Conservation (phyloP, 2,329 filamentous ascomycete genomes). For the Penicillium sp. region DNA sequence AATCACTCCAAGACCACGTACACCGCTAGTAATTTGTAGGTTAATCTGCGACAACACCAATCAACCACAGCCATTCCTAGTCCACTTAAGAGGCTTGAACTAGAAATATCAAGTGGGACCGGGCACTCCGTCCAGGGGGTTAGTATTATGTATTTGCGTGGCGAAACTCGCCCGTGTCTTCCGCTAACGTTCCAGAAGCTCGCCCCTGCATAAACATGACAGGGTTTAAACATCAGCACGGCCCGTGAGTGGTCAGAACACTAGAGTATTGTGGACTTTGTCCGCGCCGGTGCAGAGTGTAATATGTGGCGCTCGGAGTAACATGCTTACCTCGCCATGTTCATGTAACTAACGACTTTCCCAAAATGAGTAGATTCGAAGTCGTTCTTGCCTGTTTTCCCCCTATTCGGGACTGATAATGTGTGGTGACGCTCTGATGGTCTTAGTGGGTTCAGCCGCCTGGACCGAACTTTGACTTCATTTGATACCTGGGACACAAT, state of each 20-base stretch:
- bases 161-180: conserved; percentile 11
- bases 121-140: background rate
- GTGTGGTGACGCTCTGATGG: background rate
- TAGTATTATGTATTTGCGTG: background rate
- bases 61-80: background rate
- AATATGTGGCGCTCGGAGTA: conserved; percentile 7
- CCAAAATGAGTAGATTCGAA: background rate
- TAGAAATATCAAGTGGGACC: background rate
- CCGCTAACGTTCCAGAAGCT: conserved; percentile 16
- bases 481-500: conserved; percentile 1
- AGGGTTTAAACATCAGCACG: background rate
- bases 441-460: conserved; percentile 12
- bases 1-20: background rate
- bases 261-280: background rate
- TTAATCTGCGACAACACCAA: background rate
- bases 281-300: conserved; percentile 5
- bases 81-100: background rate
- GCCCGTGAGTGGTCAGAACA: conserved; percentile 1
- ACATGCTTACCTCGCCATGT: background rate
- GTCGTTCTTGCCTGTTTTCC: background rate
- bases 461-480: conserved; percentile 7
- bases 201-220: conserved; percentile 10
- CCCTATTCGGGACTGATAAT: background rate
- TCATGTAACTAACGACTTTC: background rate
- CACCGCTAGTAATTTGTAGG: background rate